Conservation (phyloP, 495 filamentous ascomycete genomes). For the Tuber microsphaerosporum region DNA sequence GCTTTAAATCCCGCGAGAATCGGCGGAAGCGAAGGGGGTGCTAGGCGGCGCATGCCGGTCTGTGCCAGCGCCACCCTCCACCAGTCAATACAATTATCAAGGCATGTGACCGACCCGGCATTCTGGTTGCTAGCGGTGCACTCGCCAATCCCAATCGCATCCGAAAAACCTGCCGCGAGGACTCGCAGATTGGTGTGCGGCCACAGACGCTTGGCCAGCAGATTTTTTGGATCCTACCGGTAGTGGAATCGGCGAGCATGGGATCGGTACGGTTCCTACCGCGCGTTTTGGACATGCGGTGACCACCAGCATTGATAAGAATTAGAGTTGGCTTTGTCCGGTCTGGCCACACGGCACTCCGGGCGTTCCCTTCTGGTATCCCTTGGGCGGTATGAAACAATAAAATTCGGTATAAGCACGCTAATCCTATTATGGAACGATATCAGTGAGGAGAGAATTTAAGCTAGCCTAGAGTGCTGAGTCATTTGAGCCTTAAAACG, state of each 20-base stretch:
- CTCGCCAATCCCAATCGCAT: too few relatives aligned
- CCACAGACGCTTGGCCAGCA: neutral
- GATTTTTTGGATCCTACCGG: neutral
- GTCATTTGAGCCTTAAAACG: too few relatives aligned
- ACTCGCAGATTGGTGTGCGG: too few relatives aligned
- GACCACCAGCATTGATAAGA: neutral
- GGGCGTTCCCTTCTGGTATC: neutral
- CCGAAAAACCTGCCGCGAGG: too few relatives aligned
- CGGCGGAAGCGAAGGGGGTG: neutral
- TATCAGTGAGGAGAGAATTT: too few relatives aligned
- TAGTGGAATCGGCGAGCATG: neutral
- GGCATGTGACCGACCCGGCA: neutral
- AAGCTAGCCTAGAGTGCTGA: too few relatives aligned
- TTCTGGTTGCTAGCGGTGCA: neutral
- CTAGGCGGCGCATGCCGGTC: neutral
- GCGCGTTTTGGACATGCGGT: neutral
- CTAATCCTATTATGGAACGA: too few relatives aligned
- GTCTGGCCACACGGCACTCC: neutral
- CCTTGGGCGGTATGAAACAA: too few relatives aligned
- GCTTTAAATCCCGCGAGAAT: neutral
- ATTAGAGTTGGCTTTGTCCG: neutral
- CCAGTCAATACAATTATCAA: neutral
- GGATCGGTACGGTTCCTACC: neutral
- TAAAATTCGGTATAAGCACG: too few relatives aligned
- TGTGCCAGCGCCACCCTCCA: neutral